Evolutionary conservation across 768 basidiomycete genomes (phyloP).

Genomic region (Kwoniella dendrophila): DNA sequence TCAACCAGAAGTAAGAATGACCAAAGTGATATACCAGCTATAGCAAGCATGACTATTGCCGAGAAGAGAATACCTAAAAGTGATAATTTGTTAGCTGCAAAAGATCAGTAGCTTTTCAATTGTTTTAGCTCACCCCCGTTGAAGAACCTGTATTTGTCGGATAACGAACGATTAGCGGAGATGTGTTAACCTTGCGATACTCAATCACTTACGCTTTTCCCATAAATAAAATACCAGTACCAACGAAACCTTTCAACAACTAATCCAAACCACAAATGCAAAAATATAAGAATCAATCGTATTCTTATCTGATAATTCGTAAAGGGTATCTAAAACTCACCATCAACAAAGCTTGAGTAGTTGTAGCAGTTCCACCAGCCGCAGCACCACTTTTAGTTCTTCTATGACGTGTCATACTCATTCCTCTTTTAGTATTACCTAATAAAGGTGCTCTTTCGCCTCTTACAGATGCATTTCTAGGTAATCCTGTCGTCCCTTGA

Average conservation of each 20-base stretch:
- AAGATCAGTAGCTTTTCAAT: not conserved
- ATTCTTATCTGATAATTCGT: not conserved
- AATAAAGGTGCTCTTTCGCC: slow-evolving; percentile 49
- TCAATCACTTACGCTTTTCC: slow-evolving; percentile 90
- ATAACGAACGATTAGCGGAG: not conserved
- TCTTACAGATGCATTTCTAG: not conserved
- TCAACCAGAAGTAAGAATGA: slow-evolving; percentile 89
- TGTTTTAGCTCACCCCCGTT: slow-evolving; percentile 66
- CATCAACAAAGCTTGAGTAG: slow-evolving; percentile 91
- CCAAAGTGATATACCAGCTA: slow-evolving; percentile 84
- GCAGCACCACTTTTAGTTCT: slow-evolving; percentile 64
- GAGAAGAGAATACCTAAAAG: slow-evolving; percentile 76
- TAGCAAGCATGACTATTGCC: slow-evolving; percentile 69
- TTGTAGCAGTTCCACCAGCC: slow-evolving; percentile 79
- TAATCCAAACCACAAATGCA: no score
- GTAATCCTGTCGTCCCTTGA: slow-evolving; percentile 16
- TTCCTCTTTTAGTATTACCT: slow-evolving; percentile 28
- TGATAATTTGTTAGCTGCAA: slow-evolving; percentile 7
- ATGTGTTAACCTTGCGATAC: no score
- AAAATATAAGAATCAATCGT: no score
- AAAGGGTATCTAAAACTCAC: slow-evolving; percentile 61
- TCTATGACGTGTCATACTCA: slow-evolving; percentile 52
- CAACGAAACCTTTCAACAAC: slow-evolving; percentile 91
- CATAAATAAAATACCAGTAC: slow-evolving; percentile 92
- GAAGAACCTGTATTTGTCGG: slow-evolving; percentile 69